A percentile compares a stretch with the other conserved stretches of the same genome.
Evolutionary conservation across 306 rosid species (phyloP).

Genomic region (Styphnolobium japonicum): DNA sequence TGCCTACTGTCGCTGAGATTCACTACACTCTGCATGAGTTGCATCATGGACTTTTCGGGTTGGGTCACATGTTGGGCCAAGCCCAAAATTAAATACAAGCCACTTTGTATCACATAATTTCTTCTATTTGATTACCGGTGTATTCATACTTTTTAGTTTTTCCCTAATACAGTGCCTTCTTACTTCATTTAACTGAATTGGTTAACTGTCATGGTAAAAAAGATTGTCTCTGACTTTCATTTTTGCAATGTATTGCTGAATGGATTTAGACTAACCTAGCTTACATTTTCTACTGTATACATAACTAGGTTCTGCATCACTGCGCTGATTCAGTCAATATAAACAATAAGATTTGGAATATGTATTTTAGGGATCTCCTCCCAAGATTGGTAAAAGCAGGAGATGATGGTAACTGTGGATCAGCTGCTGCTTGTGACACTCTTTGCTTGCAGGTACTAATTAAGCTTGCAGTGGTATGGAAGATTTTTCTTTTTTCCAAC

Average conservation of each 20-base stretch:
- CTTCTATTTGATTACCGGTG: background rate
- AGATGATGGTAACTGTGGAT: slow-evolving; percentile 54
- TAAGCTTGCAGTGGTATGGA: background rate
- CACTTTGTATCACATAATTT: background rate
- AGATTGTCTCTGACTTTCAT: background rate
- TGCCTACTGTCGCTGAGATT: too few relatives aligned
- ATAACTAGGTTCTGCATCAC: slow-evolving; percentile 53
- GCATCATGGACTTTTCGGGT: background rate
- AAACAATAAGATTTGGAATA: slow-evolving; percentile 46
- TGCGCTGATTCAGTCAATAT: slow-evolving; percentile 51
- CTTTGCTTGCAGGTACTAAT: slow-evolving; percentile 56
- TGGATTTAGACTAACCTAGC: background rate
- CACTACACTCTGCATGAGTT: background rate
- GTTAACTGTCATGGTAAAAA: background rate
- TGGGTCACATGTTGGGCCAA: background rate
- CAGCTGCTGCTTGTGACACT: slow-evolving; percentile 58
- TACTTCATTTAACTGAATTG: background rate
- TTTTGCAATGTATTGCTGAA: background rate
- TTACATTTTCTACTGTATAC: slow-evolving; percentile 9
- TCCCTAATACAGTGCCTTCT: background rate
- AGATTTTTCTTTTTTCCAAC: background rate
- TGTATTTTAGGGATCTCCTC: slow-evolving; percentile 54
- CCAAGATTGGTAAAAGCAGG: slow-evolving; percentile 54
- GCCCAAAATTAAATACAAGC: background rate
- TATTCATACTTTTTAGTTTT: background rate